phyloP scores from a whole-genome alignment of 176 grass and related monocot species.

The Olyra latifolia region DNA sequence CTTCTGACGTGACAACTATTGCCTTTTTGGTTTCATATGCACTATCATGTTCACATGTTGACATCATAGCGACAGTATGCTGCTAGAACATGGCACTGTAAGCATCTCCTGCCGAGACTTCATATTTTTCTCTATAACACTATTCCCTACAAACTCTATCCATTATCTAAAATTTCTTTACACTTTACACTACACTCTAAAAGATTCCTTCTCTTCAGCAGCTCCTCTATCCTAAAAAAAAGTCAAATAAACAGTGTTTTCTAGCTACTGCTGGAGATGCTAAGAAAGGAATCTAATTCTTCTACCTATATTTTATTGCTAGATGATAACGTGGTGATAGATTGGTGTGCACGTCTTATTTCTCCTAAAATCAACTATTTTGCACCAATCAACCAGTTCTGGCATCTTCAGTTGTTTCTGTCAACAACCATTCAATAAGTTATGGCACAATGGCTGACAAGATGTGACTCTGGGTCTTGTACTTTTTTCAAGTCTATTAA shows the following conservation, averaged over 20 bases:
- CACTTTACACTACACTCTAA: no score
- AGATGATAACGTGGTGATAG: slow-evolving; percentile 8
- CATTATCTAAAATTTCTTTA: no score
- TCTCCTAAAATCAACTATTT: background rate
- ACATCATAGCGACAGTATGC: background rate
- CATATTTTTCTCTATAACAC: no score
- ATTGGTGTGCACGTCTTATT: slow-evolving; percentile 4
- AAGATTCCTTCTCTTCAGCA: no score
- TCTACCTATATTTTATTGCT: background rate
- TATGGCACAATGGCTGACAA: slow-evolving; percentile 8
- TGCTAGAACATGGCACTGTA: background rate
- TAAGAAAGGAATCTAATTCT: background rate
- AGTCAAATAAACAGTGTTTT: no score
- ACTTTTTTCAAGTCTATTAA: slow-evolving; percentile 25
- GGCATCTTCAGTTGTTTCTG: slow-evolving; percentile 9
- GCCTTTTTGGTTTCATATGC: background rate
- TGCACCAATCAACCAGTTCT: slow-evolving; percentile 9
- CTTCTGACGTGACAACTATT: slow-evolving; percentile 1
- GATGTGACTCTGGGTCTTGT: slow-evolving; percentile 13
- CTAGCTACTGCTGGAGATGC: no score
- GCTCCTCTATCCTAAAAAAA: no score
- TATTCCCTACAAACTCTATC: no score
- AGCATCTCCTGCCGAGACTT: no score
- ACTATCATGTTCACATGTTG: background rate
- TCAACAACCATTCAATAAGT: background rate